Evolutionary conservation across 805 yeast genomes (phyloP), one percentile per base, ranked within the genome.

Genomic region (Ascoidea rubescens): DNA sequence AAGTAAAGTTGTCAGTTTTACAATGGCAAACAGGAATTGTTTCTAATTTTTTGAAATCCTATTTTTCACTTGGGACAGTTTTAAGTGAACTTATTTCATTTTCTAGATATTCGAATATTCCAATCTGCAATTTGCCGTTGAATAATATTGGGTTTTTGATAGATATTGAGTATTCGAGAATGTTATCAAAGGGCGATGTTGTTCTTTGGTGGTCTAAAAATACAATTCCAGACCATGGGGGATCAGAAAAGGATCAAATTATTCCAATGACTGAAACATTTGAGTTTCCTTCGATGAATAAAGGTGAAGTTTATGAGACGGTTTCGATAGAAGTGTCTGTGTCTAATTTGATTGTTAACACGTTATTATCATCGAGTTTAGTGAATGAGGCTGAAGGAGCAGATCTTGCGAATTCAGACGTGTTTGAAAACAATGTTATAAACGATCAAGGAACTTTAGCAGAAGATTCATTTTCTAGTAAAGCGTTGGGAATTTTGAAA

Each of bases 171-270:
- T 93, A 87, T 64, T 95, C 98, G 0, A 73, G 99, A 60, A 73
- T 81, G 50, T 72, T 93, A 52, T 71, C 71, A 17, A 73, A 79
- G 48, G 77, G 78, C 49, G 78, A 80, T 54, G 77, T 86, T 46
- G 83, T 91, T 5, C 68, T 95, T 33, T 93, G 99, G 98, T 93
- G 99, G 98, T 86, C 96, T 0, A 78, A 82, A 4, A 72, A 73
- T 16, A 54, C 60, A 17, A 85, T 91, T 0, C 91, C 96, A 0
- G 96, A 88, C 61, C 82, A 78, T 60, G 97, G 96, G 33, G 96
- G 96, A 0, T 62, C 69, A 47, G 90, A 88, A 63, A 77, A 74
- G 58, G 93, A 85, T 59, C 70, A 68, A 7, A 57, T 71, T 28
- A 51, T 54, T 33, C 68, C 71, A 28, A 59, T 66, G 12, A 65